Evolutionary conservation across 129 eudicot genomes (phyloP), one percentile per base, ranked within the genome.

Genomic region (Centrapalus pauciflorus): DNA sequence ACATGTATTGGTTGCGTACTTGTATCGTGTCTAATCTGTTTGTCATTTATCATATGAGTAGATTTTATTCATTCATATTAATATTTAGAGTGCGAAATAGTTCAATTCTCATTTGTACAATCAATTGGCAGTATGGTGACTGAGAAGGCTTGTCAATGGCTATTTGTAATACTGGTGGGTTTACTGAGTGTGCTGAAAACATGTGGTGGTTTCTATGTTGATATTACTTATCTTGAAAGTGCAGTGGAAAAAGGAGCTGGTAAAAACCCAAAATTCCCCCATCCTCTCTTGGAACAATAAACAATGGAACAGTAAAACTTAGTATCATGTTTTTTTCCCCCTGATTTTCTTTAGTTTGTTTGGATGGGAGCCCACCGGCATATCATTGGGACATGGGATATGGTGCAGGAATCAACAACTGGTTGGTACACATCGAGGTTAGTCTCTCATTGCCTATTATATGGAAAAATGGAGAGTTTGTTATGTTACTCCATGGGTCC

Each of bases 321-420:
- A 17, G 33, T 38, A 7, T 24, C 60, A 43, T 67, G 54, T 38
- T 67, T 67, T 35, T n/a, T n/a, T n/a, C n/a, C n/a, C 32, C 4
- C 7, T 57, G 62, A 25, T 21, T 60, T 49, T 59, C n/a, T 54
- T 58, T 81, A 93, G 98, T 93, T 45, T 93, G 98, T 67, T 72
- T 93, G 83, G 98, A 93, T 76, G 98, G 98, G 34, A 93, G 95
- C 52, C 92, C 98, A 16, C 98, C 98, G 23, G 98, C 96, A 26
- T 93, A 93, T 77, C 98, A 93, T 57, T 55, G 80, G 71, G 89
- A 82, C 67, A 70, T 48, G 75, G 98, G 98, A 73, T 93, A 50
- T 74, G 98, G 85, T 35, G 55, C 79, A 51, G 98, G 98, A 66
- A 75, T 77, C 54, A 80, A 93, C 80, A 93, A 76, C 61, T 93